phyloP scores from a whole-genome alignment of 2,329 filamentous ascomycete species.

The Trichoderma sp. region DNA sequence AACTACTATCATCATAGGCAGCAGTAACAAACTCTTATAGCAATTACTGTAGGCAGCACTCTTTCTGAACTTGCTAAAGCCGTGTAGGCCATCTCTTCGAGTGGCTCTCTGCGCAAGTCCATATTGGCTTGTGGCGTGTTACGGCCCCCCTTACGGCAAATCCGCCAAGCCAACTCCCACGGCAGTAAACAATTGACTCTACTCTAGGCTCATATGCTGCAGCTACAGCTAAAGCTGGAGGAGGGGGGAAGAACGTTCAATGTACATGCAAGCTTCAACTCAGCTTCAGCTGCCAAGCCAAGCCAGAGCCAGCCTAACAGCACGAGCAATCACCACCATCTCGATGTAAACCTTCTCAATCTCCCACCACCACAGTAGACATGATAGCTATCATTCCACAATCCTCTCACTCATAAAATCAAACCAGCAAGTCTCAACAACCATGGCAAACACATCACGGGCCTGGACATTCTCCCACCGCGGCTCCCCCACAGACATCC shows the following conservation, averaged over 20 bases:
- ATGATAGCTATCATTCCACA: neutral
- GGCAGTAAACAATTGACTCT: neutral
- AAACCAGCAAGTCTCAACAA: neutral
- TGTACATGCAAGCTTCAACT: neutral
- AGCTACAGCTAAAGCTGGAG: neutral
- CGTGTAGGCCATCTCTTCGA: neutral
- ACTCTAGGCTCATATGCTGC: neutral
- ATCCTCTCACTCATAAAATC: neutral
- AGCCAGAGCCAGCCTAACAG: neutral
- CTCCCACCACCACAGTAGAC: neutral
- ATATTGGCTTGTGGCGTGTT: neutral
- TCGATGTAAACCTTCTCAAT: neutral
- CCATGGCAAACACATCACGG: constrained; percentile 26
- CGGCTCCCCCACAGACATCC: constrained; percentile 33
- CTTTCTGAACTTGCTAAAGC: neutral
- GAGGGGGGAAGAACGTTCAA: neutral
- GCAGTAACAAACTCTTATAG: neutral
- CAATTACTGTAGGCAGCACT: neutral
- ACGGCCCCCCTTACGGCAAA: neutral
- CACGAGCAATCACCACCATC: too few species aligned
- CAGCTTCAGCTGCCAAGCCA: constrained; percentile 9
- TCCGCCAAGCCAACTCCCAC: neutral
- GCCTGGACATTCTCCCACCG: constrained; percentile 37
- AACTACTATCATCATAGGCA: neutral
- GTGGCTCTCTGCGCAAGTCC: neutral